Evolutionary conservation across 768 basidiomycete genomes (phyloP).

Genomic region (Trametes cinnabarina): DNA sequence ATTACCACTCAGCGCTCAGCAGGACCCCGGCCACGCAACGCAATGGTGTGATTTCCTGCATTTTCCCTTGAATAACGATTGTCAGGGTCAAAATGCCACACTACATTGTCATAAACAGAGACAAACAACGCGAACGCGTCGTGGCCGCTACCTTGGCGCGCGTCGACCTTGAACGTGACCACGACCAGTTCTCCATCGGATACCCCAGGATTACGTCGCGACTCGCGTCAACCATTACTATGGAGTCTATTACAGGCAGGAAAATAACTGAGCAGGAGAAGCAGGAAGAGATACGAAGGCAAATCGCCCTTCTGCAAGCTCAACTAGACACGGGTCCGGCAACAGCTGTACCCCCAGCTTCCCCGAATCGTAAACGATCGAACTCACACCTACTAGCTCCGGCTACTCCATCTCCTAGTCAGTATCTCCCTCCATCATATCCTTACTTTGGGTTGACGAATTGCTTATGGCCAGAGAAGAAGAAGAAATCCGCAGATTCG

Average conservation of each 20-base stretch:
- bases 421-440: conserved; percentile 21
- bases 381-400: conserved; percentile 46
- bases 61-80: too few relatives aligned
- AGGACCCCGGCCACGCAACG: too few relatives aligned
- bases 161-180: background rate
- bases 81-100: too few relatives aligned
- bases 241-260: conserved; percentile 19
- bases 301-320: conserved; percentile 57
- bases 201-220: background rate
- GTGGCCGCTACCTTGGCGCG: background rate
- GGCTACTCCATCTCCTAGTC: conserved; percentile 69
- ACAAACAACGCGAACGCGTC: conserved; percentile 14
- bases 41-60: too few relatives aligned
- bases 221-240: background rate
- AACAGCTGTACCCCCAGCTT: conserved; percentile 14
- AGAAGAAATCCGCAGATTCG: conserved; percentile 40
- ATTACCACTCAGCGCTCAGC: too few relatives aligned
- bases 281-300: conserved; percentile 49
- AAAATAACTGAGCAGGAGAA: conserved; percentile 19
- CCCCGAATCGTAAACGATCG: conserved; percentile 49
- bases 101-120: background rate
- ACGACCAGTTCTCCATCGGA: background rate
- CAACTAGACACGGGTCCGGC: conserved; percentile 40
- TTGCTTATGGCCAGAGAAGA: conserved; percentile 36
- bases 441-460: background rate